Evolutionary conservation across 176 grass and related monocot genomes (phyloP).

Genomic region (Oryza punctata): DNA sequence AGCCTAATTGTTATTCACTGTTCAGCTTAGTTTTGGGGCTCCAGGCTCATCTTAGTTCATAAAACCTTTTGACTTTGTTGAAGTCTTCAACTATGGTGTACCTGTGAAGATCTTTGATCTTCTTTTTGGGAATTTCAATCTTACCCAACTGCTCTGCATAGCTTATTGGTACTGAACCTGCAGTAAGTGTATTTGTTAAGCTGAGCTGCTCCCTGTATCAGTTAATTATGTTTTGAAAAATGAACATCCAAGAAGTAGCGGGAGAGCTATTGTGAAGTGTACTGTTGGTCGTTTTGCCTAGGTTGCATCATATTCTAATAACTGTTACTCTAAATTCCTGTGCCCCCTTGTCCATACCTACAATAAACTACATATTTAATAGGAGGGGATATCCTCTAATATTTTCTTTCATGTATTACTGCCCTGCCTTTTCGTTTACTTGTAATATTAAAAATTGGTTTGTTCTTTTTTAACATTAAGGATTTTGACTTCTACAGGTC

Average conservation of each 20-base stretch:
- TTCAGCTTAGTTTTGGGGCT: slow-evolving; percentile 4
- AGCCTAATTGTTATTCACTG: slow-evolving; percentile 10
- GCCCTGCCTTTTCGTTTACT: background rate
- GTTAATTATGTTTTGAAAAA: slow-evolving; percentile 1
- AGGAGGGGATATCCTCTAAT: too few relatives aligned
- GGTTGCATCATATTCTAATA: background rate
- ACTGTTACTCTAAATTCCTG: background rate
- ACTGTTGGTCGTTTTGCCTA: background rate
- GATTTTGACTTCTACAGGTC: slow-evolving; percentile 58
- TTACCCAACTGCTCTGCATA: background rate
- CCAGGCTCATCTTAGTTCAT: slow-evolving; percentile 1
- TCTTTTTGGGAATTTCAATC: background rate
- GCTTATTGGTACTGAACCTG: background rate
- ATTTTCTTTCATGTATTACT: background rate
- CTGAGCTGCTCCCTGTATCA: background rate
- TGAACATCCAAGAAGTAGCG: background rate
- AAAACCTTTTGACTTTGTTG: slow-evolving; percentile 13
- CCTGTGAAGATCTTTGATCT: background rate
- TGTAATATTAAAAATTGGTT: background rate
- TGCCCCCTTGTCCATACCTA: background rate
- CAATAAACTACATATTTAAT: background rate
- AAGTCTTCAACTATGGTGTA: slow-evolving; percentile 19
- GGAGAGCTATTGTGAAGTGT: background rate
- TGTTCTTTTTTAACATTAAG: slow-evolving; percentile 22
- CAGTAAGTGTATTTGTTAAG: background rate